Evolutionary conservation across 129 eudicot genomes (phyloP).

Genomic region (Ambrosia artemisiifolia): DNA sequence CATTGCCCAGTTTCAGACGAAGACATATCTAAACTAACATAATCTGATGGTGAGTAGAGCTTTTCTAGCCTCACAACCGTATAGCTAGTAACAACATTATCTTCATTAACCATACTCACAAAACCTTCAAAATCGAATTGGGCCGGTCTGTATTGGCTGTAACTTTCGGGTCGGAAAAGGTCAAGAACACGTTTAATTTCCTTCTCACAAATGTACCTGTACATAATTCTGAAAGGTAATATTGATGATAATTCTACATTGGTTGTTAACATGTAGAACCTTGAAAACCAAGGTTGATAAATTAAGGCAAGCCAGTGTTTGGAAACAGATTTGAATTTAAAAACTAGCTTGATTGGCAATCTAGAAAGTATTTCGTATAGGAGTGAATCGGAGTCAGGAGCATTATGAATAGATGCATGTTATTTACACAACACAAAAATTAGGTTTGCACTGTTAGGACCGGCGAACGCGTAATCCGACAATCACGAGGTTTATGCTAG

Average conservation of each 20-base stretch:
- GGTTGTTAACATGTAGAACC: constrained; percentile 14
- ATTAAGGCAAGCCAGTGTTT: constrained; percentile 40
- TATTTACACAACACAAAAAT: no score
- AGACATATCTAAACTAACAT: constrained; percentile 32
- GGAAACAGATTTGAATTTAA: constrained; percentile 41
- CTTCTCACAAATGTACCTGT: constrained; percentile 41
- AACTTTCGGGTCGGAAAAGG: constrained; percentile 42
- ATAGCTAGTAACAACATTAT: constrained; percentile 34
- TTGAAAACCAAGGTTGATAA: constrained; percentile 31
- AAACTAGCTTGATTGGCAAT: constrained; percentile 39
- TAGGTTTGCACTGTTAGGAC: no score
- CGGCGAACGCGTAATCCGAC: no score
- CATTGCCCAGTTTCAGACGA: constrained; percentile 47
- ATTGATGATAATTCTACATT: neutral
- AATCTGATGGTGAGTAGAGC: constrained; percentile 9
- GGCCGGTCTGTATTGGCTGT: constrained; percentile 25
- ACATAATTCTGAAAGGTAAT: constrained; percentile 34
- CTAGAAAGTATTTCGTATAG: constrained; percentile 39
- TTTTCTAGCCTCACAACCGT: constrained; percentile 10
- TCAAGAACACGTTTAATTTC: constrained; percentile 31
- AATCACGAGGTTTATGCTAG: no score
- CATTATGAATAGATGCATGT: neutral
- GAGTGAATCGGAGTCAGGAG: constrained; percentile 25
- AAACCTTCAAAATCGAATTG: constrained; percentile 42
- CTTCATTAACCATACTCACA: constrained; percentile 37